A percentile compares a stretch with the other conserved stretches of the same genome.
phyloP scores from a whole-genome alignment of 129 eudicot species.

The Flaveria brownii region DNA sequence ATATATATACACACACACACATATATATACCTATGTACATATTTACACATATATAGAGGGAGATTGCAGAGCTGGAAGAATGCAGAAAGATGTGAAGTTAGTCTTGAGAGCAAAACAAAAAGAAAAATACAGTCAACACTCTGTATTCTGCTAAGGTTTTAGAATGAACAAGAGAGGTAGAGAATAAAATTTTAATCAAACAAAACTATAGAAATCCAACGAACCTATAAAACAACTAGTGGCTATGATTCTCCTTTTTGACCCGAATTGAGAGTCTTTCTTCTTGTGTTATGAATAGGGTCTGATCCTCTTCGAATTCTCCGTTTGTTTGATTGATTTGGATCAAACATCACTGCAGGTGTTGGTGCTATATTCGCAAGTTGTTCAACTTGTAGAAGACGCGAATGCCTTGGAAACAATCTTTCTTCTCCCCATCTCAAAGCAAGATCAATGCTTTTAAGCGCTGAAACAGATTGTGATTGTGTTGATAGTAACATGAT shows the following conservation, averaged over 20 bases:
- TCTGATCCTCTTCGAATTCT: constrained; percentile 76
- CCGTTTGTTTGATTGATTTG: constrained; percentile 66
- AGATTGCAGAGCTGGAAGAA: constrained; percentile 1
- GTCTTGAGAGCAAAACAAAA: not conserved
- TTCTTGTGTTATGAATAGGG: constrained; percentile 82
- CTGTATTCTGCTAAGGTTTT: constrained; percentile 30
- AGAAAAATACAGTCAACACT: constrained; percentile 26
- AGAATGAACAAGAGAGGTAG: constrained; percentile 33
- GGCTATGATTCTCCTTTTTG: constrained; percentile 13
- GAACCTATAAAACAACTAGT: constrained; percentile 38
- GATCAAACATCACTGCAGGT: constrained; percentile 64
- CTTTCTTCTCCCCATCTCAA: constrained; percentile 43
- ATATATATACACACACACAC: not conserved
- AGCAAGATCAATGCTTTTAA: constrained; percentile 60
- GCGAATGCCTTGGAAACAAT: constrained; percentile 41
- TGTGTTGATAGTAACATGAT: constrained; percentile 50
- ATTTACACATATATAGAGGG: too few relatives aligned
- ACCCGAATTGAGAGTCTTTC: constrained; percentile 24
- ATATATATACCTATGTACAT: too few relatives aligned
- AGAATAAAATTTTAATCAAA: not conserved
- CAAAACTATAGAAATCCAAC: constrained; percentile 32
- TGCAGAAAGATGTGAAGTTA: not conserved
- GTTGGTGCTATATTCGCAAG: constrained; percentile 60
- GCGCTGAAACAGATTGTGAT: constrained; percentile 50
- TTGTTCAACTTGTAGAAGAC: constrained; percentile 42